These are phyloP conservation scores for Pyrenochaeta sp. DNA, from an alignment of 2,329 filamentous ascomycete species.

Conservation along the genomic window DNA sequence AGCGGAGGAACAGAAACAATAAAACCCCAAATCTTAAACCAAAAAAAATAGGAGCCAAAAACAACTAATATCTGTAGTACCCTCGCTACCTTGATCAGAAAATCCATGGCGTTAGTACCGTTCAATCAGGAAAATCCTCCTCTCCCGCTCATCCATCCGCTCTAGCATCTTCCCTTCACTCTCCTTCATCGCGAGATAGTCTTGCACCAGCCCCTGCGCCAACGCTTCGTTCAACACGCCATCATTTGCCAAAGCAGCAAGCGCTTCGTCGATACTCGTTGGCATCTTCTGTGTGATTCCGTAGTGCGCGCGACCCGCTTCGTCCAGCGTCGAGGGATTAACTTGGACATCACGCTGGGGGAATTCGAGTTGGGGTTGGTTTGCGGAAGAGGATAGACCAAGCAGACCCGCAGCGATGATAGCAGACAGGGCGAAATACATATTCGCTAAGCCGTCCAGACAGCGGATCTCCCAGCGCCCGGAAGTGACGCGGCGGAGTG, in stretches of 20 bases:
- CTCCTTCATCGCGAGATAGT: conserved; percentile 68
- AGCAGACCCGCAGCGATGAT: conserved; percentile 67
- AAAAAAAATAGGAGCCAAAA: no score
- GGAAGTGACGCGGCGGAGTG: conserved; percentile 71
- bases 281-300: conserved; percentile 67
- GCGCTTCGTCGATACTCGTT: conserved; percentile 61
- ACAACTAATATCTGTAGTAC: no score
- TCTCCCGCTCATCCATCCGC: conserved; percentile 58
- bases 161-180: conserved; percentile 63
- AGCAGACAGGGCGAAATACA: conserved; percentile 73
- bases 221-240: conserved; percentile 57
- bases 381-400: conserved; percentile 56
- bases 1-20: no score
- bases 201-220: conserved; percentile 60
- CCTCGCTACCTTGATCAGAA: no score
- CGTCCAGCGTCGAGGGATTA: conserved; percentile 34
- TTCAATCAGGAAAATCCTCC: conserved; percentile 69
- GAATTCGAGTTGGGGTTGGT: conserved; percentile 1
- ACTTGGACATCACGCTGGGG: conserved; percentile 65
- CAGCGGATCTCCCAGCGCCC: conserved; percentile 82
- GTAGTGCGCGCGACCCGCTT: conserved; percentile 57
- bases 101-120: no score
- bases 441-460: conserved; percentile 81
- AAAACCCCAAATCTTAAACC: no score
- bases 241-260: conserved; percentile 62